phyloP scores from a whole-genome alignment of 176 grass and related monocot genomes.

The Eragrostis curvula region DNA sequence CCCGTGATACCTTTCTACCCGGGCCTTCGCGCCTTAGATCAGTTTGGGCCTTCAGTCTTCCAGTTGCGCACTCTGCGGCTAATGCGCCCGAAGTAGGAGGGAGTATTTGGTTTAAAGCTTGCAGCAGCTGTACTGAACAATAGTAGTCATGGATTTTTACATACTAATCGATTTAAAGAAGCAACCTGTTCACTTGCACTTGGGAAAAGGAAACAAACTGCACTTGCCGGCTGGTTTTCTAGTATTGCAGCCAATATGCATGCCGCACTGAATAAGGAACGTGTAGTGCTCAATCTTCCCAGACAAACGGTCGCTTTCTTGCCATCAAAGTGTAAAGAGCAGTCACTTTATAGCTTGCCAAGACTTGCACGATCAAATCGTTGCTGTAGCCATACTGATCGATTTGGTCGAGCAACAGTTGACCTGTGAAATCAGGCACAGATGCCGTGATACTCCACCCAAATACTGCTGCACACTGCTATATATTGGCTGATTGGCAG shows the following conservation, averaged over 20 bases:
- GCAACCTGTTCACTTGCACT: no score
- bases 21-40: not conserved
- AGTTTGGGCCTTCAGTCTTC: not conserved
- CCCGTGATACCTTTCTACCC: not conserved
- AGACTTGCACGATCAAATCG: not conserved
- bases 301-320: not conserved
- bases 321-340: not conserved
- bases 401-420: not conserved
- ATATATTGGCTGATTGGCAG: no score
- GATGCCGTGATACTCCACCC: not conserved
- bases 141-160: no score
- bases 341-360: no score
- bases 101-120: no score
- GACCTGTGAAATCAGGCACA: constrained; percentile 7
- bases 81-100: no score
- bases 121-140: no score
- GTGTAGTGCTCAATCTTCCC: not conserved
- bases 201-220: not conserved
- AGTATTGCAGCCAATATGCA: not conserved
- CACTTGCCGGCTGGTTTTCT: not conserved
- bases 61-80: no score
- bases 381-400: not conserved
- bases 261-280: constrained; percentile 6
- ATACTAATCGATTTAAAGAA: no score
- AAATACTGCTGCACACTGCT: not conserved